Evolutionary conservation across 306 rosid genomes (phyloP), one percentile per base, ranked within the genome.

Genomic region (Cicer pinnatifidum): DNA sequence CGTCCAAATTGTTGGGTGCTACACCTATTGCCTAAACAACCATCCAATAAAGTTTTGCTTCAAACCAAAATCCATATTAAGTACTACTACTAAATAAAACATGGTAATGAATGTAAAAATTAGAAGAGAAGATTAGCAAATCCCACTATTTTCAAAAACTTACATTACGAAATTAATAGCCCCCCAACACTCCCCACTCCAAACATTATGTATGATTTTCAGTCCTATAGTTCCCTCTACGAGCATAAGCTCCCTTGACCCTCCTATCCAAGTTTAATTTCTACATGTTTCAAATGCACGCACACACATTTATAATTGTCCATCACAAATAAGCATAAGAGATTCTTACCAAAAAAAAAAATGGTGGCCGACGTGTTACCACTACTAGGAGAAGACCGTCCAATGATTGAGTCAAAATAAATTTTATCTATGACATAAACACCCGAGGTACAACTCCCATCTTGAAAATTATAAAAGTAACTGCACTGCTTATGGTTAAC

Each of bases 381-480:
- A 11, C 87, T 89, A 23, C 72, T 81, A 10, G 78, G 67, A 69
- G 76, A 37, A 75, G 97, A 81, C 68, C 82, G 95, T 65, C 93
- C 99, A 62, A 91, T 56, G 58, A 94, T 78, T 96, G 88, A 81
- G 88, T 86, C 89, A 74, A 94, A 91, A 80, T 87, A 80, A 80
- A 94, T 65, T 9, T 87, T 77, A 73, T 94, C 99, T 0, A 90
- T 78, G 38, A 88, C 86, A 78, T 94, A 94, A 82, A 77, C 85
- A 60, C 97, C 96, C 0, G 91, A 84, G 6, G 99, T 91, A 65
- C 97, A 96, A 63, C 99, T 94, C 73, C 88, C 95, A 82, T 94
- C 99, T 59, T 94, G 95, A 69, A 88, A 94, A 82, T 85, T 88
- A 76, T 91, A 94, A 7, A 88, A 51, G 79, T 94, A 94, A 72